Evolutionary conservation across 2,329 filamentous ascomycete species (phyloP).

Genomic region (Hypomyces perniciosus): DNA sequence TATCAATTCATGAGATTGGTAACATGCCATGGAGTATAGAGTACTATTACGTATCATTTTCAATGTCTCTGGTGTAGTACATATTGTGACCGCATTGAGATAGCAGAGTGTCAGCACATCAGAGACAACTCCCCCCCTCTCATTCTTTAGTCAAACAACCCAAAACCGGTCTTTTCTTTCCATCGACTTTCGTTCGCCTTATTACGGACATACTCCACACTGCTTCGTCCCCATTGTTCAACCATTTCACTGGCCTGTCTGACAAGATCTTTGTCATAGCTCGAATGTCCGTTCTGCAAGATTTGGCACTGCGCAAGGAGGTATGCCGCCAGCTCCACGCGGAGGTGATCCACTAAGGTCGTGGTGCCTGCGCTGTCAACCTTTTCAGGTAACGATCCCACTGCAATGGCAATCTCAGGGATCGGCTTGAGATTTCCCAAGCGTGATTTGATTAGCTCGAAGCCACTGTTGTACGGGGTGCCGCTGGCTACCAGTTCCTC

Average conservation of each 20-base stretch:
- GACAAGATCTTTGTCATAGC: background rate
- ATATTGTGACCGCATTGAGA: too few species aligned
- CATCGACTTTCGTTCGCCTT: background rate
- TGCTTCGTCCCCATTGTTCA: conserved; percentile 11
- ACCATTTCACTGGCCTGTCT: conserved; percentile 9
- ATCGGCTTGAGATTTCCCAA: background rate
- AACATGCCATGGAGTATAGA: too few species aligned
- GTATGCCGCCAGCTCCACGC: conserved; percentile 13
- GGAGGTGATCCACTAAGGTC: conserved; percentile 16
- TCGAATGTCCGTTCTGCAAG: background rate
- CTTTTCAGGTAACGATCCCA: background rate
- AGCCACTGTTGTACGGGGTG: background rate
- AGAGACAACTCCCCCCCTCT: too few species aligned
- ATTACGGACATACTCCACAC: conserved; percentile 1
- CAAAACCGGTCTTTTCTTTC: background rate
- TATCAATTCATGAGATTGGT: too few species aligned
- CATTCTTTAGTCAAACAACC: background rate
- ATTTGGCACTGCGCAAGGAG: conserved; percentile 6
- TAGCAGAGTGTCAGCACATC: too few species aligned
- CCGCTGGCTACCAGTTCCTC: conserved; percentile 1
- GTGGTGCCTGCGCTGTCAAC: background rate
- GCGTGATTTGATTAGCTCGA: background rate
- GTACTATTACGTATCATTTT: too few species aligned
- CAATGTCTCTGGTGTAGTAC: too few species aligned
- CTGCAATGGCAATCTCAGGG: background rate